Percentiles rank a stretch among this genome's conserved stretches.
Conservation (phyloP, 129 eudicot genomes). For the Flaveria sonorensis region DNA sequence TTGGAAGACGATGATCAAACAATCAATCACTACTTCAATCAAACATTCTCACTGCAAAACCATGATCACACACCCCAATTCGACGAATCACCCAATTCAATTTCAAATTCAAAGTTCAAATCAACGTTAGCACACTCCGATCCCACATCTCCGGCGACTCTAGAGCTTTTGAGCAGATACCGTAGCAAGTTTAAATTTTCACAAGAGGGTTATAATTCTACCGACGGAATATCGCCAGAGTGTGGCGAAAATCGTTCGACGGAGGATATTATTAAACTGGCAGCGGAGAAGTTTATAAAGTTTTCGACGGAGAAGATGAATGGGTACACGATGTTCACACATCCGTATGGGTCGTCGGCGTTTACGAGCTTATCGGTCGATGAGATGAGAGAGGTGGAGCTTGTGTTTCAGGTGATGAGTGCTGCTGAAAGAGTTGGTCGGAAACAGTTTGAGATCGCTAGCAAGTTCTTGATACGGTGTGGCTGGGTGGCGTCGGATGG, state of each 20-base stretch:
- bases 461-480: conserved; percentile 44
- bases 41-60: too few species aligned
- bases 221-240: background rate
- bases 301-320: conserved; percentile 44
- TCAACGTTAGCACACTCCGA: too few species aligned
- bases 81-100: too few species aligned
- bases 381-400: conserved; percentile 56
- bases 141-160: too few species aligned
- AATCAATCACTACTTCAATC: too few species aligned
- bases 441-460: conserved; percentile 50
- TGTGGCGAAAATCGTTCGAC: conserved; percentile 34
- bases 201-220: too few species aligned
- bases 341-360: conserved; percentile 58
- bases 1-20: too few species aligned
- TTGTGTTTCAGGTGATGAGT: conserved; percentile 49
- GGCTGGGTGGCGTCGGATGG: conserved; percentile 40
- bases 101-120: too few species aligned
- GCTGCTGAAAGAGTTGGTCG: conserved; percentile 60
- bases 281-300: conserved; percentile 59
- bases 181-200: too few species aligned
- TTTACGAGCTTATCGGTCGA: conserved; percentile 44
- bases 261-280: conserved; percentile 54
- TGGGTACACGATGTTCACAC: conserved; percentile 42
- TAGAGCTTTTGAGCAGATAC: too few species aligned
- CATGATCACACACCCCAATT: too few species aligned